A percentile compares a stretch with the other conserved stretches of the same genome.
These are phyloP conservation scores for Crithidia mellificae DNA, from an alignment of 208 protist species.

Conservation along the genomic window DNA sequence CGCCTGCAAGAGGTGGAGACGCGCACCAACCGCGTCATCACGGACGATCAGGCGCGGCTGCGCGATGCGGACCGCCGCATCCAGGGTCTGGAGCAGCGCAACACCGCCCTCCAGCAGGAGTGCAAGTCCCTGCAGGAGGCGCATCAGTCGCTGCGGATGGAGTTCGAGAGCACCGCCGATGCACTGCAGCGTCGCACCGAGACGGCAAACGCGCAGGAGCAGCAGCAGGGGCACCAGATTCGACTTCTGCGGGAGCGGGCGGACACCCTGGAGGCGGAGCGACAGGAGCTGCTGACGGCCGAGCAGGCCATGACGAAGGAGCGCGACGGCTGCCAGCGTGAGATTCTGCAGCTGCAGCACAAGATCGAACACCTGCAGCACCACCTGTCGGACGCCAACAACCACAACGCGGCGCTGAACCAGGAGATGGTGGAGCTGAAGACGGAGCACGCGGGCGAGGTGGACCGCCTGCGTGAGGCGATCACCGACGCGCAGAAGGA, in stretches of 20 bases:
- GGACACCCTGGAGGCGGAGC: constrained; percentile 37
- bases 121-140: constrained; percentile 49
- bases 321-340: constrained; percentile 36
- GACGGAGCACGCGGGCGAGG: constrained; percentile 37
- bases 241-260: constrained; percentile 38
- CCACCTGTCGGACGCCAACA: constrained; percentile 46
- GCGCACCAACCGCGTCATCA: constrained; percentile 32
- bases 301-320: constrained; percentile 32
- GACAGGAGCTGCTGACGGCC: constrained; percentile 34
- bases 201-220: constrained; percentile 31
- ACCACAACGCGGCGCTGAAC: constrained; percentile 58
- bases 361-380: constrained; percentile 44
- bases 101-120: constrained; percentile 57
- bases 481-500: constrained; percentile 58
- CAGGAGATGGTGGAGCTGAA: constrained; percentile 52
- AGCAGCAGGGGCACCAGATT: constrained; percentile 34
- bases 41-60: constrained; percentile 34
- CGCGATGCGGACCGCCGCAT: constrained; percentile 40
- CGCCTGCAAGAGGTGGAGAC: constrained; percentile 48
- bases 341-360: constrained; percentile 38
- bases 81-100: constrained; percentile 44
- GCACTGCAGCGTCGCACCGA: constrained; percentile 42
- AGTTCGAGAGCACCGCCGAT: constrained; percentile 39
- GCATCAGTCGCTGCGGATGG: constrained; percentile 40
- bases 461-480: constrained; percentile 44